Evolutionary conservation across 2,329 filamentous ascomycete species (phyloP).

Genomic region (Mycosphaerella arachidis): DNA sequence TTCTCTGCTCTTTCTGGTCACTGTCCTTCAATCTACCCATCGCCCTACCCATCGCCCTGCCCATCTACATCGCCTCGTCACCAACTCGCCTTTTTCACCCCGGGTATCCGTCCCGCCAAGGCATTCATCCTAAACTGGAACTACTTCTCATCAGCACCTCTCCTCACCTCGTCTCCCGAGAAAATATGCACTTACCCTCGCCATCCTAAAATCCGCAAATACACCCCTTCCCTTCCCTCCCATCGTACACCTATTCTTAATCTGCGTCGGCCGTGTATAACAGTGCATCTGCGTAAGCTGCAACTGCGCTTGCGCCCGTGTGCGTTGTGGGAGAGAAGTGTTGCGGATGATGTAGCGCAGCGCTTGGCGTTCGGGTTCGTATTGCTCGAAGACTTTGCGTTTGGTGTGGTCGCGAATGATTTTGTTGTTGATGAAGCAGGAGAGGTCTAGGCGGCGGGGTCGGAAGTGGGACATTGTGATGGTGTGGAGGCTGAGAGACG

Average conservation of each 20-base stretch:
- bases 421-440: slow-evolving; percentile 80
- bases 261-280: slow-evolving; percentile 90
- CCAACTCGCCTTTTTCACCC: slow-evolving; percentile 96
- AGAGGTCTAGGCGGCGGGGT: slow-evolving; percentile 82
- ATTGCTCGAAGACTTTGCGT: slow-evolving; percentile 81
- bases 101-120: slow-evolving; percentile 76
- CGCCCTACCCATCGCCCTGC: not conserved
- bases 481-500: not conserved
- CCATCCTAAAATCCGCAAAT: slow-evolving; percentile 88
- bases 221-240: slow-evolving; percentile 88
- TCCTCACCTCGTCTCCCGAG: not conserved
- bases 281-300: slow-evolving; percentile 92
- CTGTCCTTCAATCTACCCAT: not conserved
- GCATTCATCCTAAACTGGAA: slow-evolving; percentile 92
- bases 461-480: slow-evolving; percentile 62
- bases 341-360: slow-evolving; percentile 83
- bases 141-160: slow-evolving; percentile 45
- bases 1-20: not conserved
- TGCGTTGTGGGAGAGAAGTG: slow-evolving; percentile 73
- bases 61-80: slow-evolving; percentile 37
- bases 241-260: slow-evolving; percentile 87
- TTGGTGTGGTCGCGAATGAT: slow-evolving; percentile 94
- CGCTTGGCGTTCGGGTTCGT: slow-evolving; percentile 87
- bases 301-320: slow-evolving; percentile 86
- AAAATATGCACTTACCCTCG: slow-evolving; percentile 61